These are phyloP conservation scores for Coniferiporia sulphurascens DNA, from an alignment of 1,284 basidiomycete genomes.

Conservation along the genomic window DNA sequence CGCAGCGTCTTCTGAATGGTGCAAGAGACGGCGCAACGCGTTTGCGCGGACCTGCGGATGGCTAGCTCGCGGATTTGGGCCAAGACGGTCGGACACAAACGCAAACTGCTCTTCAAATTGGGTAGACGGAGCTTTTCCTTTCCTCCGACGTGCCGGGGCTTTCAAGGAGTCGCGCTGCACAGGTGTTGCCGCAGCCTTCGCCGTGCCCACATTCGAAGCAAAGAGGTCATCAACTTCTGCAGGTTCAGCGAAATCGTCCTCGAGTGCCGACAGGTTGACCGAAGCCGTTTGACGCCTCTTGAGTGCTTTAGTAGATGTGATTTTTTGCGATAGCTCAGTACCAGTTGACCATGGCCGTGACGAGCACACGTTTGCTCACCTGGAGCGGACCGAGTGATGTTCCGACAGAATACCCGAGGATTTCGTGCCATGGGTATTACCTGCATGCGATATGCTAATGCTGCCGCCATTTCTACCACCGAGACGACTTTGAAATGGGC, in stretches of 20 bases:
- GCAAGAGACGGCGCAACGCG: slow-evolving; percentile 10
- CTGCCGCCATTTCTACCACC: not conserved
- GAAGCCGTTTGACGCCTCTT: not conserved
- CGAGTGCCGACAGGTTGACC: not conserved
- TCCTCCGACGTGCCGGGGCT: not conserved
- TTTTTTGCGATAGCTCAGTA: not conserved
- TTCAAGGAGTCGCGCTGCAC: not conserved
- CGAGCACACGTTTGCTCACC: not conserved
- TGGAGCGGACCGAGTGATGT: not conserved
- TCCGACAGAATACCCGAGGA: not conserved
- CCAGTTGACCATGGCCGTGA: not conserved
- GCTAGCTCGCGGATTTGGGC: not conserved
- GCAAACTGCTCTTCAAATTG: slow-evolving; percentile 13
- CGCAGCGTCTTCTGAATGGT: slow-evolving; percentile 1
- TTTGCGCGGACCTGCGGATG: slow-evolving; percentile 10
- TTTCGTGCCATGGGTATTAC: not conserved
- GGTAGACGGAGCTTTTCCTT: not conserved
- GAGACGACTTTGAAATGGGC: not conserved
- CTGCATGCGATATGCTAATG: not conserved
- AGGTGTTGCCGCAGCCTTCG: not conserved
- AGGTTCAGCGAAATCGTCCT: not conserved
- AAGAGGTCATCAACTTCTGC: slow-evolving; percentile 12
- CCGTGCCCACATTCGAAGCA: not conserved
- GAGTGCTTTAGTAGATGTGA: not conserved
- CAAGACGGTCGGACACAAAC: slow-evolving; percentile 6